Percentiles rank a stretch among this genome's conserved stretches.
These are phyloP conservation scores for Phytopythium litorale DNA, from an alignment of 352 stramenopile species.

Conservation along the genomic window DNA sequence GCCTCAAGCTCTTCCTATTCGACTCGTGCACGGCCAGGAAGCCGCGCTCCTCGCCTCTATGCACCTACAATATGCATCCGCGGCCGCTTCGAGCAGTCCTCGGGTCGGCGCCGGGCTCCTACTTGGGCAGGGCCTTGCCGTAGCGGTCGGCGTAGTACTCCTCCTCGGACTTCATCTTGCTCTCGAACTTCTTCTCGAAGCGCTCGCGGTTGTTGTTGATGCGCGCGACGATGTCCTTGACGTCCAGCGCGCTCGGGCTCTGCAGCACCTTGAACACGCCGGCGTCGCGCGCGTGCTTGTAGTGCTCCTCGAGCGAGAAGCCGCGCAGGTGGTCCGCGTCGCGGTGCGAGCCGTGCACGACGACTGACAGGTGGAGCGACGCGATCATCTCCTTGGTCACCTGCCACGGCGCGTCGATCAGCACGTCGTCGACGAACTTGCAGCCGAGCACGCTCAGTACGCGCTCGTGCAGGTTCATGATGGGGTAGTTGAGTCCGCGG, in stretches of 20 bases:
- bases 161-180: slow-evolving; percentile 92
- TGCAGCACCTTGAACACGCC: slow-evolving; percentile 82
- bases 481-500: slow-evolving; percentile 91
- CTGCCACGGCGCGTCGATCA: slow-evolving; percentile 96
- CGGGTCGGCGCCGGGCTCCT: slow-evolving; percentile 4
- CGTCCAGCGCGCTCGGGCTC: slow-evolving; percentile 71
- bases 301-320: slow-evolving; percentile 78
- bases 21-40: background rate
- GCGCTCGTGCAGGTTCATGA: slow-evolving; percentile 99
- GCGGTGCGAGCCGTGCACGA: slow-evolving; percentile 87
- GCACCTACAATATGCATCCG: background rate
- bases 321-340: slow-evolving; percentile 53
- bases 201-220: slow-evolving; percentile 88
- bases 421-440: slow-evolving; percentile 96
- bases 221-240: slow-evolving; percentile 85
- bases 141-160: slow-evolving; percentile 93
- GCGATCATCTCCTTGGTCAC: slow-evolving; percentile 97
- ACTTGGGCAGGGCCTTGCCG: slow-evolving; percentile 49
- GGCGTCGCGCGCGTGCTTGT: slow-evolving; percentile 67
- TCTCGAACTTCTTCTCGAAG: slow-evolving; percentile 92
- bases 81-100: background rate
- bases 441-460: slow-evolving; percentile 96
- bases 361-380: slow-evolving; percentile 79
- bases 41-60: background rate
- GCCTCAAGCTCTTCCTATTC: background rate